Evolutionary conservation across 805 yeast species (phyloP).

Genomic region (Cyberlindnera xylosilytica): DNA sequence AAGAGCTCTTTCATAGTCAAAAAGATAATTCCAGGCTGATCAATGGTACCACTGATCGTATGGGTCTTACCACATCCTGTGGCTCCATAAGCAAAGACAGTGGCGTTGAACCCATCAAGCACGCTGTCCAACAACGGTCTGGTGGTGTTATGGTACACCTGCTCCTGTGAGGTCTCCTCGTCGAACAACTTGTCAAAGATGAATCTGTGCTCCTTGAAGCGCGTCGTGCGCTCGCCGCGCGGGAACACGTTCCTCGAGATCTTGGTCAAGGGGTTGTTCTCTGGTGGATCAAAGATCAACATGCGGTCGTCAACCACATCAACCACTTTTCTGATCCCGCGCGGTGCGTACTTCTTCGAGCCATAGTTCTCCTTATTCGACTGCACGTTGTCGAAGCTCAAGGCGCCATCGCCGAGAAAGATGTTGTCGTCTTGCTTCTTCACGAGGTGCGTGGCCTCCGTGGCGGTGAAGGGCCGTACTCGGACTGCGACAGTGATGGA

Average conservation of each 20-base stretch:
- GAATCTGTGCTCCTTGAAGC: slow-evolving; percentile 72
- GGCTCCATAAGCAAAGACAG: slow-evolving; percentile 95
- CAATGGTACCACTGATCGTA: slow-evolving; percentile 76
- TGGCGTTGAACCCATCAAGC: slow-evolving; percentile 83
- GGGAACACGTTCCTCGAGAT: slow-evolving; percentile 35
- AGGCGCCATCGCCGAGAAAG: slow-evolving; percentile 55
- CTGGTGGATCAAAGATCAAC: slow-evolving; percentile 86
- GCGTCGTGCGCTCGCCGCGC: slow-evolving; percentile 35
- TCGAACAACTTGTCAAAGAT: slow-evolving; percentile 81
- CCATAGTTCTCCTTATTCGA: slow-evolving; percentile 23
- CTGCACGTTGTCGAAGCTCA: slow-evolving; percentile 27
- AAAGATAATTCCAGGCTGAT: slow-evolving; percentile 76
- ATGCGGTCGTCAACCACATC: slow-evolving; percentile 81
- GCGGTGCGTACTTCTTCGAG: slow-evolving; percentile 31
- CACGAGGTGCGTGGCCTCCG: slow-evolving; percentile 50
- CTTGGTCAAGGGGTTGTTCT: slow-evolving; percentile 51
- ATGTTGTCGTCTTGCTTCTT: slow-evolving; percentile 34
- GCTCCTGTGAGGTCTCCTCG: slow-evolving; percentile 57
- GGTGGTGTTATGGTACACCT: slow-evolving; percentile 66
- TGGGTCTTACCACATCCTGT: slow-evolving; percentile 98
- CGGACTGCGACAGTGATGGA: slow-evolving; percentile 77
- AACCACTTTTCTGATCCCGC: slow-evolving; percentile 64
- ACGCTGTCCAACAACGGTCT: slow-evolving; percentile 70
- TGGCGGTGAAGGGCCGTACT: slow-evolving; percentile 74
- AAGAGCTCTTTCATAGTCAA: slow-evolving; percentile 76